phyloP scores from a whole-genome alignment of 2,329 filamentous ascomycete species.

The Colletotrichum liaoningense region DNA sequence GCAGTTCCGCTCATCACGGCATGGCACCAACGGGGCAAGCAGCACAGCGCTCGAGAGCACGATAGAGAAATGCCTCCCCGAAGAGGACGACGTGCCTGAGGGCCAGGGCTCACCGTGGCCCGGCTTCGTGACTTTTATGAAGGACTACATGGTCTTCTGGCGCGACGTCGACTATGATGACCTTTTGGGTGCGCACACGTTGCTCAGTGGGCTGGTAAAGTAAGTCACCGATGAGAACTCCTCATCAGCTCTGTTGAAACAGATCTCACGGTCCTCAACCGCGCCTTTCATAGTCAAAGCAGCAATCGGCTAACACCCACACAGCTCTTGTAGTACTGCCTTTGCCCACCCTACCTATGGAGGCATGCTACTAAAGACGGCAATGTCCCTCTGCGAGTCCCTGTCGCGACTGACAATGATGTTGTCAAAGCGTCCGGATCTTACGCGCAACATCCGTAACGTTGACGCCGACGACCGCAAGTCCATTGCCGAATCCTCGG shows the following conservation, averaged over 20 bases:
- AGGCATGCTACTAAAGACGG: constrained; percentile 83
- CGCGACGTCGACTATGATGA: constrained; percentile 83
- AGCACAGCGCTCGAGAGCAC: constrained; percentile 68
- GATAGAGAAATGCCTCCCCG: constrained; percentile 72
- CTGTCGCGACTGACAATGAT: constrained; percentile 87
- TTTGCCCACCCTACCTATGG: constrained; percentile 84
- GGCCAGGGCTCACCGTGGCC: constrained; percentile 78
- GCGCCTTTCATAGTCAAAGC: neutral
- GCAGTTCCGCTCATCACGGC: constrained; percentile 56
- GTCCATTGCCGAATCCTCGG: constrained; percentile 86
- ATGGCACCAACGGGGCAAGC: constrained; percentile 34
- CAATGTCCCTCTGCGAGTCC: constrained; percentile 83
- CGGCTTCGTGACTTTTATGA: constrained; percentile 82
- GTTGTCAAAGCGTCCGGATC: constrained; percentile 82
- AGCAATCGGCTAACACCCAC: neutral
- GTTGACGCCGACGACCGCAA: constrained; percentile 77
- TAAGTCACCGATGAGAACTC: constrained; percentile 54
- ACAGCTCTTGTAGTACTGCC: constrained; percentile 83
- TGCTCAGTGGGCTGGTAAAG: constrained; percentile 81
- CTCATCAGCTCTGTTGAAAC: neutral
- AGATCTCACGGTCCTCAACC: neutral
- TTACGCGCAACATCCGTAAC: constrained; percentile 74
- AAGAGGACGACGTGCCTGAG: constrained; percentile 72
- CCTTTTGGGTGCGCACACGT: constrained; percentile 78
- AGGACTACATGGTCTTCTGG: constrained; percentile 84